Conservation (phyloP, 2,329 filamentous ascomycete genomes). For the Claviceps arundinis region DNA sequence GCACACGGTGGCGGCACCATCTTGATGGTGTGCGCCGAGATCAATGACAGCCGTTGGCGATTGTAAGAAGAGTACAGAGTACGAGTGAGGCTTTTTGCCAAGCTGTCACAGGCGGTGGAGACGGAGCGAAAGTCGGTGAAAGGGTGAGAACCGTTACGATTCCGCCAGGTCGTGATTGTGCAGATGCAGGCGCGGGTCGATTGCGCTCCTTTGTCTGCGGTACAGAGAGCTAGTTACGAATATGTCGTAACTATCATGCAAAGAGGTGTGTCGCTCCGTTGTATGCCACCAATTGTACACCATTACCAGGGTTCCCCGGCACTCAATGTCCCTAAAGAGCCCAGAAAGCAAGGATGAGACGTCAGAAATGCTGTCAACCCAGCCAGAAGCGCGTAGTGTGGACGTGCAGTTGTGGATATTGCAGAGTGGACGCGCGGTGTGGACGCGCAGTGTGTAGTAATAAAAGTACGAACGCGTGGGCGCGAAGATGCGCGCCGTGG, state of each 20-base stretch:
- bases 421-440: background rate
- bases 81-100: background rate
- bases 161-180: background rate
- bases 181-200: background rate
- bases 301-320: background rate
- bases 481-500: too few species aligned
- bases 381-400: background rate
- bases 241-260: background rate
- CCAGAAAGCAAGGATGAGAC: background rate
- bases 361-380: background rate
- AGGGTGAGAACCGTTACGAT: background rate
- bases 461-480: too few species aligned
- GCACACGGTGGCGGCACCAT: slow-evolving; percentile 44
- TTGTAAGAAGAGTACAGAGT: background rate
- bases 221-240: too few species aligned
- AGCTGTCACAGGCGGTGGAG: background rate
- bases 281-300: background rate
- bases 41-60: background rate
- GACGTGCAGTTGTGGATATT: background rate
- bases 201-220: background rate
- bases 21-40: slow-evolving; percentile 9
- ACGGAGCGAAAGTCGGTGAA: background rate
- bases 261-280: background rate
- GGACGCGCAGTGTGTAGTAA: background rate
- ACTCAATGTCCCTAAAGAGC: background rate